Evolutionary conservation across 2,329 filamentous ascomycete species (phyloP).

Genomic region (Apiospora hydei): DNA sequence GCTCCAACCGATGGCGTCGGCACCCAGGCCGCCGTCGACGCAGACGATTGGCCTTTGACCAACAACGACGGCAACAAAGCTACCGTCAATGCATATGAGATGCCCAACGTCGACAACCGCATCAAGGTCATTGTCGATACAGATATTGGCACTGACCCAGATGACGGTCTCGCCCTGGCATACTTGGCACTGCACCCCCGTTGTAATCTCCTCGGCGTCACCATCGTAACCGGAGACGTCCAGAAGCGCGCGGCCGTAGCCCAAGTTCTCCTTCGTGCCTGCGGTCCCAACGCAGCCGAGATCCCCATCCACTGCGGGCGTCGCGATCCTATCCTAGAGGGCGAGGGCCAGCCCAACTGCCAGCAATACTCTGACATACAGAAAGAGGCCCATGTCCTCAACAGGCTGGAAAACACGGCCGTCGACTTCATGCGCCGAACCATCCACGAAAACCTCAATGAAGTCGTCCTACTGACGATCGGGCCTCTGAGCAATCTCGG

Average conservation of each 20-base stretch:
- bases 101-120: background rate
- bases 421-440: conserved; percentile 26
- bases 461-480: conserved; percentile 27
- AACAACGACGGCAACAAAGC: background rate
- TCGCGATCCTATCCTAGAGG: conserved; percentile 24
- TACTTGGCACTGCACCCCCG: conserved; percentile 28
- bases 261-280: conserved; percentile 23
- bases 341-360: conserved; percentile 20
- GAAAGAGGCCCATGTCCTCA: background rate
- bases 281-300: background rate
- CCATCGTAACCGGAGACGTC: conserved; percentile 27
- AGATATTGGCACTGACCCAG: conserved; percentile 29
- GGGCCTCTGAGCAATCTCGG: conserved; percentile 27
- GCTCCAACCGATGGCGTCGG: background rate
- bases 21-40: background rate
- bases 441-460: conserved; percentile 25
- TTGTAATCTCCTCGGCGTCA: conserved; percentile 28
- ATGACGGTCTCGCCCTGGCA: conserved; percentile 27
- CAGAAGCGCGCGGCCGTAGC: conserved; percentile 27
- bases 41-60: background rate
- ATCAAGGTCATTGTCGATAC: conserved; percentile 29
- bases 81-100: background rate
- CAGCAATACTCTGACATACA: conserved; percentile 21
- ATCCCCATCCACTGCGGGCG: conserved; percentile 27
- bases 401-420: conserved; percentile 26